Evolutionary conservation across 768 basidiomycete genomes (phyloP), one percentile per base, ranked within the genome.

Genomic region (Megacollybia marginata): DNA sequence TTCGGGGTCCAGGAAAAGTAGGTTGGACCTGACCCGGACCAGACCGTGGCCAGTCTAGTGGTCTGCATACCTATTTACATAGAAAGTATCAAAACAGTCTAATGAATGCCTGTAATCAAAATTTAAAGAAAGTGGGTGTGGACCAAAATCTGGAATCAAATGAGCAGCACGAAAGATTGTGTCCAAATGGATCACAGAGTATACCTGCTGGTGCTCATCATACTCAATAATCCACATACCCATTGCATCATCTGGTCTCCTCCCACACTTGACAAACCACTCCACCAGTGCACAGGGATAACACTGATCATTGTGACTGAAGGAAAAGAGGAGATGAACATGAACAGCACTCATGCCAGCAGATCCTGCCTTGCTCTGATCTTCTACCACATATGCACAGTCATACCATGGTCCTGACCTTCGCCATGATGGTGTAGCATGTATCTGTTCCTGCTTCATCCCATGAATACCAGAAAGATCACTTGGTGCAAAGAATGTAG

Each of bases 221-320:
- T 55, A 58, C 34, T 53, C 44, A 2, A 63, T 56, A 5, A 60
- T 56, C 63, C 62, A 64, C 58, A 64, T 56, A 1, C 61, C 59
- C 0, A 58, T 61, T 8, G 53, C 47, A 3, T 46, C 2, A 34
- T 62, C 59, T 5, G 54, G 59, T 1, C 38, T 43, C 3, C 52
- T 16, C 1, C 56, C 58, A 4, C 54, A 43, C 7, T 35, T 47
- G 18, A 54, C 54, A 45, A 60, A 62, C 61, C 63, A 65, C 3
- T 59, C 48, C 2, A 63, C 53, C 0, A 65, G 48, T 5, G 63
- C 62, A 46, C 59, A 65, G 10, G 61, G 57, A 49, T 61, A 58
- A 4, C 31, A 33, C 2, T 18, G 35, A 7, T 47, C 54, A 5
- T 52, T 48, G 32, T 58, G 38, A 1, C 20, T 36, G 38, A 65